These are phyloP conservation scores for Saturnispora serradocipensis DNA, from an alignment of 805 yeast species.

Conservation along the genomic window DNA sequence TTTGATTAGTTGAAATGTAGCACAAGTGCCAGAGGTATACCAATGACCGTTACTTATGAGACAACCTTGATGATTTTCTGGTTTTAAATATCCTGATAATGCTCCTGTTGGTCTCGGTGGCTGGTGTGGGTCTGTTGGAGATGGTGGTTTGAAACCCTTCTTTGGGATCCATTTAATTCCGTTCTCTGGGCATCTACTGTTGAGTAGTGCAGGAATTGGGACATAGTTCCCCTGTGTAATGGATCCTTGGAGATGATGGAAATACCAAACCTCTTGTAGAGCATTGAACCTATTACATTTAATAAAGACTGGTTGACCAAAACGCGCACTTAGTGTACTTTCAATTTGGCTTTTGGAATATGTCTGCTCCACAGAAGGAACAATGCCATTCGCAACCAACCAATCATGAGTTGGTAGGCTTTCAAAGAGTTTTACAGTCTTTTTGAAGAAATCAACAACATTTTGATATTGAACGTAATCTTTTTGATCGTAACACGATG, in stretches of 20 bases:
- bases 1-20: constrained; percentile 51
- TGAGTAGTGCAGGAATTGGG: constrained; percentile 49
- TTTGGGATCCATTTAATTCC: constrained; percentile 75
- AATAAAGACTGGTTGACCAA: constrained; percentile 50
- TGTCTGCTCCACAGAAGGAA: constrained; percentile 49
- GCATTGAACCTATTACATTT: constrained; percentile 48
- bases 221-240: constrained; percentile 54
- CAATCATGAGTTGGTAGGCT: constrained; percentile 59
- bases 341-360: constrained; percentile 50
- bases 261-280: constrained; percentile 71
- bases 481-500: constrained; percentile 49
- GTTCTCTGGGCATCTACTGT: constrained; percentile 54
- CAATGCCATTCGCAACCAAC: constrained; percentile 58
- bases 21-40: constrained; percentile 80
- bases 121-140: constrained; percentile 22
- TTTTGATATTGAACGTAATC: constrained; percentile 27
- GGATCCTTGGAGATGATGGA: constrained; percentile 66
- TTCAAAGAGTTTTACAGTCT: constrained; percentile 49
- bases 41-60: constrained; percentile 80
- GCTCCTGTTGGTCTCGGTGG: constrained; percentile 27
- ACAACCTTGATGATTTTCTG: constrained; percentile 56
- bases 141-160: constrained; percentile 22
- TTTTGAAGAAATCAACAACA: constrained; percentile 63
- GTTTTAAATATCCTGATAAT: constrained; percentile 38
- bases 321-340: constrained; percentile 40